Conservation (phyloP, 495 filamentous ascomycete species). For the Trichoderma reesei region DNA sequence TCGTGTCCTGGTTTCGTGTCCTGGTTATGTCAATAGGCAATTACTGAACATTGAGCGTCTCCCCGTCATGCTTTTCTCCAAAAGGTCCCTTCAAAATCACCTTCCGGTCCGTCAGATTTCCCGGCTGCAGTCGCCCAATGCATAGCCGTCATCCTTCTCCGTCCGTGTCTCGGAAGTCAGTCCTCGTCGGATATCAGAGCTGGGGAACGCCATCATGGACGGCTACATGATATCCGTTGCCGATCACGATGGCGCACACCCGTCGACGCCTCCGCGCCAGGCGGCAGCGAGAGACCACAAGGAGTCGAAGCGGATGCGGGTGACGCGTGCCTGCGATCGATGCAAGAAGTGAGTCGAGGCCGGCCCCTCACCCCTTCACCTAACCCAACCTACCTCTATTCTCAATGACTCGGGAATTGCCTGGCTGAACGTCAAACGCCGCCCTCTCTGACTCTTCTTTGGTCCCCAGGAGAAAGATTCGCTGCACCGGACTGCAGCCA, state of each 20-base stretch:
- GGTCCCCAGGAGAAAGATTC: constrained; percentile 20
- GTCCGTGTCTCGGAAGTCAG: not conserved
- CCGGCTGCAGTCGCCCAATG: not conserved
- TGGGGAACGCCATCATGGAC: not conserved
- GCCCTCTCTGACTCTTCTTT: not conserved
- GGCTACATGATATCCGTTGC: constrained; percentile 4
- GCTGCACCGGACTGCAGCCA: constrained; percentile 21
- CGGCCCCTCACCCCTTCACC: not conserved
- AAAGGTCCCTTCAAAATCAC: not conserved
- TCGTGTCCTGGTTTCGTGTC: too few relatives aligned
- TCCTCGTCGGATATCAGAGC: not conserved
- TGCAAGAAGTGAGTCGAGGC: constrained; percentile 22
- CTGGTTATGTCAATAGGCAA: too few relatives aligned
- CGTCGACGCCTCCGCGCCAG: constrained; percentile 1
- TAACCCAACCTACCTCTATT: too few relatives aligned
- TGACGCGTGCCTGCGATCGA: constrained; percentile 26
- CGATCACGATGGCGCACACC: not conserved
- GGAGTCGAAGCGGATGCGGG: constrained; percentile 16
- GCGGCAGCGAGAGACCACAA: not conserved
- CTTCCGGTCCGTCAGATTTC: not conserved
- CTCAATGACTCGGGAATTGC: too few relatives aligned
- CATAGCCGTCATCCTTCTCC: constrained; percentile 4
- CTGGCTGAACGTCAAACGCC: not conserved
- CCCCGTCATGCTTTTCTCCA: not conserved
- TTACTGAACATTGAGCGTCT: too few relatives aligned